Percentiles rank a stretch among this genome's conserved stretches.
Conservation (phyloP, 495 filamentous ascomycete species). For the Monascus purpureus region DNA sequence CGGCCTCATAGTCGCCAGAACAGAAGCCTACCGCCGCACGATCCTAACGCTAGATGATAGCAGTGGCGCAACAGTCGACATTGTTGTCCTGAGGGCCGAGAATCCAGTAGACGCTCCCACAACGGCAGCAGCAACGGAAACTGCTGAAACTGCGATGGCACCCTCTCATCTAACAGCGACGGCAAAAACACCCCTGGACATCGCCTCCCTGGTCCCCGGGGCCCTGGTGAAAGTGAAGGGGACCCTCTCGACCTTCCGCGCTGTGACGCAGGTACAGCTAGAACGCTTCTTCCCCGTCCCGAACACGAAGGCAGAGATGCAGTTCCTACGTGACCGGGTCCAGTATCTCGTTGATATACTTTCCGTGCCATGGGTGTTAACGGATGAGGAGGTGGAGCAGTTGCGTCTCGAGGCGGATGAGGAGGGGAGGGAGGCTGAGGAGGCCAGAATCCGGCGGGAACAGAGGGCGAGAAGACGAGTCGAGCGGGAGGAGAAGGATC, state of each 20-base stretch:
- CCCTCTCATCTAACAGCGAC: slow-evolving; percentile 15
- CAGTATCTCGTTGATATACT: slow-evolving; percentile 52
- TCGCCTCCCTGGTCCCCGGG: slow-evolving; percentile 45
- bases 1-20: slow-evolving; percentile 62
- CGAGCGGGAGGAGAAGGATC: slow-evolving; percentile 24
- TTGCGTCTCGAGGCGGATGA: slow-evolving; percentile 38
- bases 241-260: slow-evolving; percentile 47
- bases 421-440: slow-evolving; percentile 23
- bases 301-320: slow-evolving; percentile 62
- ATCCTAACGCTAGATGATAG: slow-evolving; percentile 74
- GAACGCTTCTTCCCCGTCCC: slow-evolving; percentile 46
- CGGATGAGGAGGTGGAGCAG: slow-evolving; percentile 34
- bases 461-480: slow-evolving; percentile 19
- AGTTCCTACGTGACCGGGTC: slow-evolving; percentile 55
- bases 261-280: slow-evolving; percentile 48
- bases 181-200: slow-evolving; percentile 19
- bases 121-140: slow-evolving; percentile 3
- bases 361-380: slow-evolving; percentile 51
- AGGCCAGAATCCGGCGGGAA: slow-evolving; percentile 24
- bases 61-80: slow-evolving; percentile 63
- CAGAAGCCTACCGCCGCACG: slow-evolving; percentile 43
- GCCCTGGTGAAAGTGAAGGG: slow-evolving; percentile 68
- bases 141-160: not conserved
- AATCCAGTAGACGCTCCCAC: slow-evolving; percentile 2
- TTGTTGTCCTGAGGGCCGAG: slow-evolving; percentile 20